Evolutionary conservation across 78 protist genomes (phyloP), one percentile per base, ranked within the genome.

Genomic region (Dictyostelium brefeldianum): DNA sequence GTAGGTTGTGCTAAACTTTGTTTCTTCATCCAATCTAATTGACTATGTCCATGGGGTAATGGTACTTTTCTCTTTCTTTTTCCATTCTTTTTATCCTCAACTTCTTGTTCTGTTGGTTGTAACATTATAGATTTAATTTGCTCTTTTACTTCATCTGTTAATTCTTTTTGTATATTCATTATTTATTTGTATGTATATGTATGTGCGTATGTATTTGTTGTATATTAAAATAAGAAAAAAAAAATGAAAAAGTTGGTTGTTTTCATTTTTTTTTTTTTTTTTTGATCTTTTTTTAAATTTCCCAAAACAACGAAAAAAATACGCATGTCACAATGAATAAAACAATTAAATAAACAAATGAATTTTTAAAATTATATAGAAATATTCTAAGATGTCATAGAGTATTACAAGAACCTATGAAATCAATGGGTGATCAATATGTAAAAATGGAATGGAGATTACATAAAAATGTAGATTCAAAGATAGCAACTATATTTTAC

Each of bases 31-130:
- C 96, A 93, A 69, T 83, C 87, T 20, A 84, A 65, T 79, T 84
- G 96, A 56, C 84, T 62, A 48, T 75, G 89, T 29, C 96, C 96
- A 56, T 54, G 87, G 20, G 57, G 91, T 27, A 92, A 51, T 47
- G 91, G 92, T n/a, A 92, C 96, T n/a, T 92, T 92, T 71, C 51
- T 69, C 29, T 85, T 83, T 75, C 85, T 81, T 56, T 77, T 90
- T 48, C 90, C 94, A 80, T 69, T 81, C n/a, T 59, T 69, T 29
- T 80, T 81, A 29, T 80, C 94, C 27, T 81, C 94, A 51, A 80
- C 31, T 36, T 90, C 94, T 59, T 57, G 41, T 27, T 74, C 84
- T 18, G 92, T 87, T 48, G 92, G 92, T 36, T 29, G 10, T 5
- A 87, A 18, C 27, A 14, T 78, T 48, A 78, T 78, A n/a, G 54